Conservation (phyloP, 2,329 filamentous ascomycete genomes). For the Beauveria pseudobassiana region DNA sequence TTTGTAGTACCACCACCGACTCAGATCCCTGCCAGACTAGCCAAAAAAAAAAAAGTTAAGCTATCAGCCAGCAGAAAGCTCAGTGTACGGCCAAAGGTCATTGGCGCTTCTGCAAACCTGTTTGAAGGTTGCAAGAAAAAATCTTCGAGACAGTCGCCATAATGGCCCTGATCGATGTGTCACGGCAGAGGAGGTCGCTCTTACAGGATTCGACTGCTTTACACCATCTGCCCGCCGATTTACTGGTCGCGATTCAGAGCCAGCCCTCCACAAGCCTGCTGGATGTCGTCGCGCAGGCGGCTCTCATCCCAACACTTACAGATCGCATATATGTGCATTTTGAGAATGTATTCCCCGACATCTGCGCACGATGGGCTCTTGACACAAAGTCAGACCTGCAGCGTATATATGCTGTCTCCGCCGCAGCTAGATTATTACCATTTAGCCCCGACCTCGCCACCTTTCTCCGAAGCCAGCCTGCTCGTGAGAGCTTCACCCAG, state of each 20-base stretch:
- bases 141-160: conserved; percentile 23
- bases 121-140: conserved; percentile 12
- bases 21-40: conserved; percentile 16
- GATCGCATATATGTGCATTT: conserved; percentile 68
- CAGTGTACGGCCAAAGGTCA: not conserved
- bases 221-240: conserved; percentile 59
- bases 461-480: conserved; percentile 51
- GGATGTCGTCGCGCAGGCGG: conserved; percentile 60
- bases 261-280: conserved; percentile 60
- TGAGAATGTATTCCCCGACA: conserved; percentile 68
- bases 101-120: conserved; percentile 9
- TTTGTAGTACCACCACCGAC: conserved; percentile 26
- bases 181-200: conserved; percentile 46
- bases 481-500: conserved; percentile 17
- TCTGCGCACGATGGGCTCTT: conserved; percentile 72
- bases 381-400: conserved; percentile 31
- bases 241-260: conserved; percentile 59
- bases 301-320: conserved; percentile 63
- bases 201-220: conserved; percentile 47
- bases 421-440: conserved; percentile 73
- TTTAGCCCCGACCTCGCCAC: conserved; percentile 73
- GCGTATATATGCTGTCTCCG: conserved; percentile 48
- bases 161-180: conserved; percentile 52
- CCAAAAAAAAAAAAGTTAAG: conserved; percentile 16
- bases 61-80: conserved; percentile 6